phyloP scores from a whole-genome alignment of 2,329 filamentous ascomycete species.

The Ascosphaera aggregata region DNA sequence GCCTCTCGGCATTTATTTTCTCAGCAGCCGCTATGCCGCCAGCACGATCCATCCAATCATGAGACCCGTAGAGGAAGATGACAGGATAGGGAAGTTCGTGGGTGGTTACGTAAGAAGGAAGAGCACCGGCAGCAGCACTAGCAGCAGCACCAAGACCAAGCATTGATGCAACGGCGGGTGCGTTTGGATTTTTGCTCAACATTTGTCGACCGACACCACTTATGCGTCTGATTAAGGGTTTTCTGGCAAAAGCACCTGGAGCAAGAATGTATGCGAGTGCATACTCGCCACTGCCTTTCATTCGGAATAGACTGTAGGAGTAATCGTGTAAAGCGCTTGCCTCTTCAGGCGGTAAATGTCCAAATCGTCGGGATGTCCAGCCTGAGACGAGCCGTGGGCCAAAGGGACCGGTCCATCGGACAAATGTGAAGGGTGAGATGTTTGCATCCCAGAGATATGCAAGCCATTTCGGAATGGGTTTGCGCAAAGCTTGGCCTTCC shows the following conservation, averaged over 20 bases:
- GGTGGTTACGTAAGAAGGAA: neutral
- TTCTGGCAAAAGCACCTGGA: conserved; percentile 75
- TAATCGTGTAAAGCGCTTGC: conserved; percentile 76
- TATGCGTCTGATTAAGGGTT: conserved; percentile 68
- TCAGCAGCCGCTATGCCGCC: conserved; percentile 63
- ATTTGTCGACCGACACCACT: conserved; percentile 62
- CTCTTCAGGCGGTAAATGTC: conserved; percentile 60
- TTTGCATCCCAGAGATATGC: conserved; percentile 94
- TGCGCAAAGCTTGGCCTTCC: conserved; percentile 23
- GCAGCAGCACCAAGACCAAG: conserved; percentile 6
- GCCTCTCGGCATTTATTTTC: conserved; percentile 47
- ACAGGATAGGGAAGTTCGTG: conserved; percentile 38
- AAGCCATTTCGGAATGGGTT: conserved; percentile 61
- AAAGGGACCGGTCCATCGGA: conserved; percentile 70
- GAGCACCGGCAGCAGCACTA: conserved; percentile 3
- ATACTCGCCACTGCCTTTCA: conserved; percentile 83
- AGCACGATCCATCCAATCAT: conserved; percentile 95
- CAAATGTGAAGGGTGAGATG: conserved; percentile 76
- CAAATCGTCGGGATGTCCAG: conserved; percentile 86
- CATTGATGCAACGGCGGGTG: conserved; percentile 6
- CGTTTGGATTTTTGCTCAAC: conserved; percentile 9
- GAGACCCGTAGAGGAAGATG: conserved; percentile 88
- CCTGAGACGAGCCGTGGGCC: conserved; percentile 82
- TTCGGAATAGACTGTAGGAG: conserved; percentile 80
- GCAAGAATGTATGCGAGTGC: conserved; percentile 80